phyloP scores from a whole-genome alignment of 116 monocot genomes.

The Iris pallida region DNA sequence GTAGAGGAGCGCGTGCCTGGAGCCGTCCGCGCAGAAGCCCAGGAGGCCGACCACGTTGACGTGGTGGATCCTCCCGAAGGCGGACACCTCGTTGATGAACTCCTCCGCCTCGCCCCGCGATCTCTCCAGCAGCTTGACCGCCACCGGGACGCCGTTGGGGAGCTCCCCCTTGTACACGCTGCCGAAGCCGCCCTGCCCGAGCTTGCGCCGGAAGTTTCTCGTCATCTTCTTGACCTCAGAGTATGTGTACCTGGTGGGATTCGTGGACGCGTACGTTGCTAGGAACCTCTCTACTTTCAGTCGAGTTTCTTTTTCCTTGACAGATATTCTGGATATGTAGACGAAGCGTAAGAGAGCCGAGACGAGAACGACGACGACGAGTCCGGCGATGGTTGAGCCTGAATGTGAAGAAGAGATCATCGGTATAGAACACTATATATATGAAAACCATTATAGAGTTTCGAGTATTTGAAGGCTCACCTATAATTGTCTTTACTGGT shows the following conservation, averaged over 20 bases:
- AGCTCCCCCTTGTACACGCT: slow-evolving; percentile 11
- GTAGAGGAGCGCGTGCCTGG: slow-evolving; percentile 14
- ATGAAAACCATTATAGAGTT: background rate
- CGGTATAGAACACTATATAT: background rate
- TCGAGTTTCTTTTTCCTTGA: slow-evolving; percentile 13
- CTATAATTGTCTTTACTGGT: background rate
- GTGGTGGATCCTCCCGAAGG: slow-evolving; percentile 18
- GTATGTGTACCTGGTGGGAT: slow-evolving; percentile 24
- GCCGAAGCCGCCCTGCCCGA: slow-evolving; percentile 21
- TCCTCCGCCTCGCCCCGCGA: slow-evolving; percentile 6
- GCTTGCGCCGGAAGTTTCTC: slow-evolving; percentile 8
- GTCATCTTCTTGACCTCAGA: slow-evolving; percentile 17
- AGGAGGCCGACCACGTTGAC: slow-evolving; percentile 18
- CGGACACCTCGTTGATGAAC: slow-evolving; percentile 21
- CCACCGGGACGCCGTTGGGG: slow-evolving; percentile 17
- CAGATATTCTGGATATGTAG: slow-evolving; percentile 8
- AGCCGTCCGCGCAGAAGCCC: slow-evolving; percentile 20
- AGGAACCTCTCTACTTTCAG: slow-evolving; percentile 32
- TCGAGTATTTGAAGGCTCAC: background rate
- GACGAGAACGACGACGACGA: background rate
- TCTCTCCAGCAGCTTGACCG: slow-evolving; percentile 18
- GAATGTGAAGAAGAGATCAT: background rate
- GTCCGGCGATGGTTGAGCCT: slow-evolving; percentile 20
- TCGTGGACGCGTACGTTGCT: slow-evolving; percentile 22
- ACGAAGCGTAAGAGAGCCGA: background rate